Percentiles rank a stretch among this genome's conserved stretches.
Evolutionary conservation across 495 filamentous ascomycete species (phyloP).

Genomic region (Astrocystis sublimbata): DNA sequence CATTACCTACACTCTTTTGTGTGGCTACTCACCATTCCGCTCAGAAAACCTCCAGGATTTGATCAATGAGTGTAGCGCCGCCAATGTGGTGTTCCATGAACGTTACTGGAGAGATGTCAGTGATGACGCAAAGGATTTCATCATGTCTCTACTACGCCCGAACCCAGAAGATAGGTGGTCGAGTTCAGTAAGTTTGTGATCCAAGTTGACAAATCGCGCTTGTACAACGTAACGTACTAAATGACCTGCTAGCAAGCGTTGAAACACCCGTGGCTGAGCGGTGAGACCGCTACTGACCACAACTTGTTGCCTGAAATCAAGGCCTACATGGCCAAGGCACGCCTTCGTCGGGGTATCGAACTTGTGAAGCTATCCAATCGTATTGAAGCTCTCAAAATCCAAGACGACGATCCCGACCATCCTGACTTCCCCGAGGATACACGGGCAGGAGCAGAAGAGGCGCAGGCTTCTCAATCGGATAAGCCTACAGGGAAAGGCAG

Average conservation of each 20-base stretch:
- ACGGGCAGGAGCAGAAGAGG: constrained; percentile 55
- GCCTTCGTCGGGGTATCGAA: constrained; percentile 91
- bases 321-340: constrained; percentile 87
- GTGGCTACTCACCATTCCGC: constrained; percentile 97
- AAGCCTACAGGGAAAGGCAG: constrained; percentile 57
- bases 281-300: constrained; percentile 86
- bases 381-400: constrained; percentile 94
- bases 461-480: constrained; percentile 28
- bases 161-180: constrained; percentile 75
- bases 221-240: constrained; percentile 21
- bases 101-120: constrained; percentile 99
- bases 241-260: constrained; percentile 63
- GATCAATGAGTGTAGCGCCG: constrained; percentile 89
- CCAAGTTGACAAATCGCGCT: not conserved
- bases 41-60: constrained; percentile 90
- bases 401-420: constrained; percentile 81
- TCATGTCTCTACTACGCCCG: constrained; percentile 76
- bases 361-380: constrained; percentile 95
- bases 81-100: constrained; percentile 94
- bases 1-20: constrained; percentile 99
- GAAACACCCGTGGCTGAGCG: constrained; percentile 85
- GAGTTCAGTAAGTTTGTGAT: constrained; percentile 61
- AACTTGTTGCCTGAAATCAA: constrained; percentile 97
- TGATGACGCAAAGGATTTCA: constrained; percentile 94
- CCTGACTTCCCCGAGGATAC: constrained; percentile 62